A percentile compares a stretch with the other conserved stretches of the same genome.
phyloP scores from a whole-genome alignment of 345 rosid genomes.

The Angophora floribunda region DNA sequence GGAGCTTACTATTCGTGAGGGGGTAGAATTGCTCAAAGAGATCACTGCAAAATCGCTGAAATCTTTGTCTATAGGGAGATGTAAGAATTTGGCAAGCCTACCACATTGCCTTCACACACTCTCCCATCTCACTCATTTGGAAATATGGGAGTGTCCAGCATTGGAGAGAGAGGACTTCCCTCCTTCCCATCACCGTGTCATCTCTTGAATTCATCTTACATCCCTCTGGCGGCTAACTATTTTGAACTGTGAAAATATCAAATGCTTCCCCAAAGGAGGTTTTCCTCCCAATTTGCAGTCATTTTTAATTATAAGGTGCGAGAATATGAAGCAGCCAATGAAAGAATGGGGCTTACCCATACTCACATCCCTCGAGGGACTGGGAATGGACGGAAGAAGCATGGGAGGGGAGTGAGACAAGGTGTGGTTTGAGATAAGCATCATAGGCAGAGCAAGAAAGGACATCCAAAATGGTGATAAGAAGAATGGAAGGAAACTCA shows the following conservation, averaged over 20 bases:
- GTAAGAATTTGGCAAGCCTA: too few relatives aligned
- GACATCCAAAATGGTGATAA: neutral
- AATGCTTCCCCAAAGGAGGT: neutral
- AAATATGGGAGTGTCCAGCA: too few relatives aligned
- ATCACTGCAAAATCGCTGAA: too few relatives aligned
- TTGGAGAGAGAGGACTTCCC: too few relatives aligned
- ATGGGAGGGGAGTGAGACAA: neutral
- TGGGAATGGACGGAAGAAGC: neutral
- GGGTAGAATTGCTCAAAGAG: too few relatives aligned
- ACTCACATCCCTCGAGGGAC: fast-evolving
- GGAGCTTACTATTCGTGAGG: too few relatives aligned
- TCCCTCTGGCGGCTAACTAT: neutral
- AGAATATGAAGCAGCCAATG: neutral
- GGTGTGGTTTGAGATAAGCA: neutral
- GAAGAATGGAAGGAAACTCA: neutral
- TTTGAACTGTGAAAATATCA: neutral
- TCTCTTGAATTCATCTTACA: neutral
- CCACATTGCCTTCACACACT: too few relatives aligned
- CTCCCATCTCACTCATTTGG: too few relatives aligned
- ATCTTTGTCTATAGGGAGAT: too few relatives aligned
- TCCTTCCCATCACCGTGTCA: too few relatives aligned
- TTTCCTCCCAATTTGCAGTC: neutral
- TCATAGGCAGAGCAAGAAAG: neutral
- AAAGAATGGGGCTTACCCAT: neutral
- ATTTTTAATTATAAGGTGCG: fast-evolving